A percentile compares a stretch with the other conserved stretches of the same genome.
Conservation (phyloP, 2,329 filamentous ascomycete species). For the Aspergillus persii region DNA sequence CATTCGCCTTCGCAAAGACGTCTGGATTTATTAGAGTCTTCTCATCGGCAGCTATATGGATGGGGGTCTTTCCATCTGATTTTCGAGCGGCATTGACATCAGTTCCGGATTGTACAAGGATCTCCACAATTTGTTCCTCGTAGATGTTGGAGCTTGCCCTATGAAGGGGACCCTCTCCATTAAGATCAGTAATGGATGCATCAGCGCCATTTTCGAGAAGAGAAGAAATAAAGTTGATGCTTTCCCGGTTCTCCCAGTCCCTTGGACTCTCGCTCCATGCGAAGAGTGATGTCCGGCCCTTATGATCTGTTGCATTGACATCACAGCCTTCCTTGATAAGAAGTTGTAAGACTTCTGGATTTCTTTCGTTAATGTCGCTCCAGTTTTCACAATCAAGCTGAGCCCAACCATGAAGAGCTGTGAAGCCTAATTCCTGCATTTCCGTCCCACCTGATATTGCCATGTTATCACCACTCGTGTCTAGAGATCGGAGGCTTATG, state of each 20-base stretch:
- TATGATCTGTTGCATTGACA: not conserved
- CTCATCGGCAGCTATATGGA: not conserved
- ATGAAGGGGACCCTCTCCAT: slow-evolving; percentile 1
- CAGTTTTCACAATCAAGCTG: not conserved
- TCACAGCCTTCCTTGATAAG: slow-evolving; percentile 4
- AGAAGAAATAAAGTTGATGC: not conserved
- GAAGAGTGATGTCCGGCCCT: slow-evolving; percentile 1
- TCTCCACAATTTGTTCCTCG: not conserved
- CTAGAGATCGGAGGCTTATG: not conserved
- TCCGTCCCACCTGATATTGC: too few species aligned
- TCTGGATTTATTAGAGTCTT: not conserved
- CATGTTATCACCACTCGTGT: too few species aligned
- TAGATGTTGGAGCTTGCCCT: not conserved
- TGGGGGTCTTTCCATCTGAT: not conserved
- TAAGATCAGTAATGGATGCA: not conserved
- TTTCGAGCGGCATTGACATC: slow-evolving; percentile 2
- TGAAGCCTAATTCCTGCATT: not conserved
- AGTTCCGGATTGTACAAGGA: slow-evolving; percentile 1
- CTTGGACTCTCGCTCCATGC: not conserved
- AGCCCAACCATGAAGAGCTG: slow-evolving; percentile 7
- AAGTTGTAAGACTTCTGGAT: not conserved
- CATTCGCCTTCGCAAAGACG: not conserved
- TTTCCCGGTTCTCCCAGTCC: not conserved
- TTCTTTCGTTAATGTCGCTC: not conserved
- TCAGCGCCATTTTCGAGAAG: slow-evolving; percentile 5